Evolutionary conservation across 495 filamentous ascomycete species (phyloP).

Genomic region (Barbatosphaeria neglecta): DNA sequence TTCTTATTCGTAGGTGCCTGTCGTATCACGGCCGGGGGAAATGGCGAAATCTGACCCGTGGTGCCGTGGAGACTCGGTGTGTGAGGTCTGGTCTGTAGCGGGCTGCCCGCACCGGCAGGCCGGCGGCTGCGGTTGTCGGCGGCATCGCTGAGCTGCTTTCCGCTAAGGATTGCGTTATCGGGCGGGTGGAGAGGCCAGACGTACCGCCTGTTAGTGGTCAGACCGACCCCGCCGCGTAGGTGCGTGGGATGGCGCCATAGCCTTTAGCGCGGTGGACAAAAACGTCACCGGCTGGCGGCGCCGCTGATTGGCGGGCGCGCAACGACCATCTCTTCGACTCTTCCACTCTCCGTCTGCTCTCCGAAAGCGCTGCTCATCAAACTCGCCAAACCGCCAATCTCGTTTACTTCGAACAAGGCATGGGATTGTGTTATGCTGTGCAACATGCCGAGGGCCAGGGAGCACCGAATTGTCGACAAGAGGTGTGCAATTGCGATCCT

Average conservation of each 20-base stretch:
- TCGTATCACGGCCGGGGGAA: not conserved
- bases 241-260: not conserved
- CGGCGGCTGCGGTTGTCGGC: not conserved
- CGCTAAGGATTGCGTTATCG: not conserved
- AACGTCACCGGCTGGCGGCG: not conserved
- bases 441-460: too few relatives aligned
- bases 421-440: too few relatives aligned
- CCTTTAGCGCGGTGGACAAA: not conserved
- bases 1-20: too few relatives aligned
- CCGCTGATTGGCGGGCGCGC: not conserved
- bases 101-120: too few relatives aligned
- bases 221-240: not conserved
- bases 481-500: too few relatives aligned
- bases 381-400: too few relatives aligned
- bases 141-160: not conserved
- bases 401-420: too few relatives aligned
- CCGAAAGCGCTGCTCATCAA: not conserved
- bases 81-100: not conserved
- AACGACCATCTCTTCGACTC: not conserved
- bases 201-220: not conserved
- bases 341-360: not conserved
- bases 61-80: not conserved
- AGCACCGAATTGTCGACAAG: too few relatives aligned
- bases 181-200: not conserved
- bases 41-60: not conserved